Conservation (phyloP, 1,284 basidiomycete species). For the Fomitiporia mediterranea region DNA sequence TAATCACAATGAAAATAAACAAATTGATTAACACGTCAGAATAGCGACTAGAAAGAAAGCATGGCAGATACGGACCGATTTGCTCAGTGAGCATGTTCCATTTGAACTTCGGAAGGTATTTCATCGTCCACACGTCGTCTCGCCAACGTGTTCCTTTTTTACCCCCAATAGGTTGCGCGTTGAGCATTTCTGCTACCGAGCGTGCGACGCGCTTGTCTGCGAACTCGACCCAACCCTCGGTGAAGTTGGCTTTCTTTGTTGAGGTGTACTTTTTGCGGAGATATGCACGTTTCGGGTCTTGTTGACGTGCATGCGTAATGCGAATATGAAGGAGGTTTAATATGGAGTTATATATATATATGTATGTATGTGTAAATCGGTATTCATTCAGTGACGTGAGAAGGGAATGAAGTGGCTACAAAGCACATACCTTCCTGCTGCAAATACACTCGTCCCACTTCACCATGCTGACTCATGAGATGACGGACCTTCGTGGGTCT, state of each 20-base stretch:
- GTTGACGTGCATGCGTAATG: background rate
- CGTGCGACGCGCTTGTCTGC: slow-evolving; percentile 89
- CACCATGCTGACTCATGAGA: slow-evolving; percentile 81
- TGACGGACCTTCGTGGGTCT: slow-evolving; percentile 94
- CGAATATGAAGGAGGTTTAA: background rate
- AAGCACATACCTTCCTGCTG: slow-evolving; percentile 69
- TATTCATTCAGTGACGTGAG: background rate
- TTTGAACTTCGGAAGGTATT: slow-evolving; percentile 96
- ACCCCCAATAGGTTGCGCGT: slow-evolving; percentile 93
- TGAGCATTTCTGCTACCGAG: slow-evolving; percentile 90
- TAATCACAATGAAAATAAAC: no score
- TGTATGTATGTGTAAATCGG: no score
- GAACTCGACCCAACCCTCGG: slow-evolving; percentile 99
- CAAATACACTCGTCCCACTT: slow-evolving; percentile 82
- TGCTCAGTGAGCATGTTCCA: slow-evolving; percentile 99
- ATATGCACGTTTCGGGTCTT: slow-evolving; percentile 76
- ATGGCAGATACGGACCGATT: slow-evolving; percentile 67
- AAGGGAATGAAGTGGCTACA: background rate
- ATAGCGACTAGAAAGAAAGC: background rate
- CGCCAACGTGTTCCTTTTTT: slow-evolving; percentile 90
- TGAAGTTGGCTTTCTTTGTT: slow-evolving; percentile 83
- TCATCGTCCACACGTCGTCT: slow-evolving; percentile 99
- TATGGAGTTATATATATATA: background rate
- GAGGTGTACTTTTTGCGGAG: slow-evolving; percentile 71
- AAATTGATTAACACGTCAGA: background rate